phyloP scores from a whole-genome alignment of 331 rosid species.

The Spiraea crenata region DNA sequence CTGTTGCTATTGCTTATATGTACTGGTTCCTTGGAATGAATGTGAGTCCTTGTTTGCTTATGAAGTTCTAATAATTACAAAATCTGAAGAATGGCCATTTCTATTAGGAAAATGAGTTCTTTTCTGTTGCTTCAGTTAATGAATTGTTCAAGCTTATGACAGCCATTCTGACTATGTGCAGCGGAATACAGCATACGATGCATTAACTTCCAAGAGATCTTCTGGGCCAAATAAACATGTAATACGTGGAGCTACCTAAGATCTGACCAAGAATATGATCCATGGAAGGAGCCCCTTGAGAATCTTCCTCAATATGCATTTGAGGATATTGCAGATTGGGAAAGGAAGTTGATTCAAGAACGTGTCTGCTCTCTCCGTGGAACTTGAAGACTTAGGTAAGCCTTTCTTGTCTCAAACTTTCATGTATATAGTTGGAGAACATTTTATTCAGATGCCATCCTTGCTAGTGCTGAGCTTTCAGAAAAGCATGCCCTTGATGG shows the following conservation, averaged over 20 bases:
- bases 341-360: conserved; percentile 70
- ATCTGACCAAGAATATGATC: conserved; percentile 77
- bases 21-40: conserved; percentile 85
- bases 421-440: too few relatives aligned
- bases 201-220: conserved; percentile 74
- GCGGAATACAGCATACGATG: conserved; percentile 75
- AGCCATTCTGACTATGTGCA: conserved; percentile 26
- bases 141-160: background rate
- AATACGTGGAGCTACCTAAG: conserved; percentile 76
- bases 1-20: conserved; percentile 80
- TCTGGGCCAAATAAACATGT: conserved; percentile 87
- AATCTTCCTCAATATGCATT: conserved; percentile 80
- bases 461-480: background rate
- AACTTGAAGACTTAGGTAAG: conserved; percentile 47
- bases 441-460: too few relatives aligned
- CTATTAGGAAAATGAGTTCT: background rate
- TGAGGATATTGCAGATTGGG: conserved; percentile 80
- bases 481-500: background rate
- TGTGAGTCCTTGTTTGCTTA: conserved; percentile 31
- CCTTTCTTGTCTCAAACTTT: conserved; percentile 11
- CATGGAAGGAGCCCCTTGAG: conserved; percentile 89
- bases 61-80: background rate
- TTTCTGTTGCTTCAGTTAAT: background rate
- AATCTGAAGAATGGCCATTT: conserved; percentile 7
- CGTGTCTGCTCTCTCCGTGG: conserved; percentile 62